Conservation (phyloP, 2,329 filamentous ascomycete genomes). For the Fusarium avenaceum region DNA sequence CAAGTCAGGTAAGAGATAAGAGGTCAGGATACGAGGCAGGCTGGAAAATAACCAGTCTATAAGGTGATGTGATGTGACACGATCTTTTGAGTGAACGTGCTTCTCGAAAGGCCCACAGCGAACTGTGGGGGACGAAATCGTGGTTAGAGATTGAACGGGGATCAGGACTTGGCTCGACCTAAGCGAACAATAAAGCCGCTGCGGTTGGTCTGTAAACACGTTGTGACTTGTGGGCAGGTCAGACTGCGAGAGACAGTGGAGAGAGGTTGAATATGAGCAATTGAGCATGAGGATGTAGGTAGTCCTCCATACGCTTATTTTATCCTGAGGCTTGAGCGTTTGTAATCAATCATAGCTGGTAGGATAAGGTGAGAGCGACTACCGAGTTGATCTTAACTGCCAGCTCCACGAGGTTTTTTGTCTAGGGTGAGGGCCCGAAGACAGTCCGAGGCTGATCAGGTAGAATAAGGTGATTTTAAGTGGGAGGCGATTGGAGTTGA, state of each 20-base stretch:
- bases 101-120: slow-evolving; percentile 26
- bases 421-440: slow-evolving; percentile 6
- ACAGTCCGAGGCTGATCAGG: slow-evolving; percentile 8
- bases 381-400: not conserved
- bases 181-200: slow-evolving; percentile 31
- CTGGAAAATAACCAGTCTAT: not conserved
- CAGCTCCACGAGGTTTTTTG: slow-evolving; percentile 6
- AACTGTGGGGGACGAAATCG: slow-evolving; percentile 31
- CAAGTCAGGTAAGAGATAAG: slow-evolving; percentile 9
- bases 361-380: slow-evolving; percentile 19
- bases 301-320: slow-evolving; percentile 30
- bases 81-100: slow-evolving; percentile 13
- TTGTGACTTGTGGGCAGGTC: not conserved
- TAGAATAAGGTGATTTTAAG: slow-evolving; percentile 12
- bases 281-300: slow-evolving; percentile 21
- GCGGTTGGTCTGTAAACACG: slow-evolving; percentile 25
- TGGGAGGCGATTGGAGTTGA: slow-evolving; percentile 12
- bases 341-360: slow-evolving; percentile 41
- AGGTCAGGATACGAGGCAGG: slow-evolving; percentile 1
- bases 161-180: slow-evolving; percentile 23
- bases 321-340: slow-evolving; percentile 30
- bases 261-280: not conserved
- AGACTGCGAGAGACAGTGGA: slow-evolving; percentile 4
- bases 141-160: slow-evolving; percentile 27
- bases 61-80: slow-evolving; percentile 37